Percentiles rank a stretch among this genome's conserved stretches.
phyloP scores from a whole-genome alignment of 2,329 filamentous ascomycete genomes.

The Sporothrix globosa region DNA sequence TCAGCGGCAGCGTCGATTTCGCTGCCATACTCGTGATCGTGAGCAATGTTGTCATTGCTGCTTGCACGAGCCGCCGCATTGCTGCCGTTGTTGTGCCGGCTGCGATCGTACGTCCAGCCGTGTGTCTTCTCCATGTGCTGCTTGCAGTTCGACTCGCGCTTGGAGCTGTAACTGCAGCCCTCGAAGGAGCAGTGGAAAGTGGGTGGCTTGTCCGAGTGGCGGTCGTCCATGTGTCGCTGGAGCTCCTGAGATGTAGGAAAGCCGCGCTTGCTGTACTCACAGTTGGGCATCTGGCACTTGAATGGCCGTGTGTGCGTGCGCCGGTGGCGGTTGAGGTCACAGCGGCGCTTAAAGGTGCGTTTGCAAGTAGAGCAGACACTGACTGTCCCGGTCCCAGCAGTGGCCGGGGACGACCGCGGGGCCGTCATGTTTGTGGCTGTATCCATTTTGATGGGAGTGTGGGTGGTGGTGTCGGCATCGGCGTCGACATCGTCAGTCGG shows the following conservation, averaged over 20 bases:
- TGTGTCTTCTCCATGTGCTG: slow-evolving; percentile 86
- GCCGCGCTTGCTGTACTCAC: slow-evolving; percentile 70
- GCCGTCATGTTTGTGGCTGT: neutral
- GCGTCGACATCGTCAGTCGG: neutral
- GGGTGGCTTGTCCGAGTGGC: slow-evolving; percentile 67
- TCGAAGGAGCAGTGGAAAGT: slow-evolving; percentile 68
- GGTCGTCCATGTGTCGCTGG: slow-evolving; percentile 76
- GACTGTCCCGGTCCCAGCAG: neutral
- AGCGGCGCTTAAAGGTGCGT: slow-evolving; percentile 41
- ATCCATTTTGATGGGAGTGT: neutral
- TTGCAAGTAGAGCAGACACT: slow-evolving; percentile 37
- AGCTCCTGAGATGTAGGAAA: slow-evolving; percentile 81
- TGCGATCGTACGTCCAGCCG: slow-evolving; percentile 70
- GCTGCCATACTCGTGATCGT: neutral
- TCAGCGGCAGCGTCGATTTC: neutral
- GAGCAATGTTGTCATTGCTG: neutral
- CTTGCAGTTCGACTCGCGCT: slow-evolving; percentile 80
- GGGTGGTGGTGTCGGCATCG: neutral
- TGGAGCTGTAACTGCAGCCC: slow-evolving; percentile 71
- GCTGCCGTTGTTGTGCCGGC: slow-evolving; percentile 46
- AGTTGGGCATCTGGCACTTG: slow-evolving; percentile 68
- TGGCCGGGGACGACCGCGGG: neutral
- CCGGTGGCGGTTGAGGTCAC: slow-evolving; percentile 65
- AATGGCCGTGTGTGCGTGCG: slow-evolving; percentile 77
- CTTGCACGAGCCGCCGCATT: neutral